Evolutionary conservation across 768 basidiomycete species (phyloP).

Genomic region (Boletus rubroflammeus): DNA sequence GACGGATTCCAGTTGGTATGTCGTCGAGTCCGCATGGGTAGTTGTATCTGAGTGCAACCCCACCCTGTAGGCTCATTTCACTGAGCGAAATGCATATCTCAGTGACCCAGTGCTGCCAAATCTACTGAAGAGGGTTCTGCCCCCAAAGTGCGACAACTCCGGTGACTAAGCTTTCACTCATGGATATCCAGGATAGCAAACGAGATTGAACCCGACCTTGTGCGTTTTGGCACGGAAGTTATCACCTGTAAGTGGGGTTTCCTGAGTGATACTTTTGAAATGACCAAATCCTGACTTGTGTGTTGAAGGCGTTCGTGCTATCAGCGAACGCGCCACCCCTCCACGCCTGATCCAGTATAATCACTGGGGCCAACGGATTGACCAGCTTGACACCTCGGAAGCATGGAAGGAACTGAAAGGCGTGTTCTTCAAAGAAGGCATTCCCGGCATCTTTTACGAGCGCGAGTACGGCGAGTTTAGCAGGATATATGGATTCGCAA

Average conservation of each 20-base stretch:
- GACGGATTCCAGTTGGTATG: slow-evolving; percentile 63
- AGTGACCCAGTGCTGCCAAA: slow-evolving; percentile 60
- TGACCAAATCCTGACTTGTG: background rate
- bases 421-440: slow-evolving; percentile 59
- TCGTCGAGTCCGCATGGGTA: background rate
- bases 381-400: slow-evolving; percentile 65
- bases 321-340: slow-evolving; percentile 41
- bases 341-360: slow-evolving; percentile 66
- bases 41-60: background rate
- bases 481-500: slow-evolving; percentile 62
- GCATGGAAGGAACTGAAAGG: slow-evolving; percentile 70
- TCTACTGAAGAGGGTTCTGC: slow-evolving; percentile 56
- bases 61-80: slow-evolving; percentile 43
- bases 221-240: slow-evolving; percentile 53
- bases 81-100: slow-evolving; percentile 57
- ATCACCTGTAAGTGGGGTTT: slow-evolving; percentile 43
- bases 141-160: slow-evolving; percentile 36
- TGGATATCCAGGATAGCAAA: slow-evolving; percentile 35
- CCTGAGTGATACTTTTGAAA: background rate
- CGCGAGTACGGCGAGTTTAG: slow-evolving; percentile 58
- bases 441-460: slow-evolving; percentile 66
- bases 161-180: background rate
- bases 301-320: slow-evolving; percentile 50
- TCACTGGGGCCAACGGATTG: slow-evolving; percentile 67
- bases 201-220: slow-evolving; percentile 60